Evolutionary conservation across 2,329 filamentous ascomycete genomes (phyloP), one percentile per base, ranked within the genome.

Genomic region (Thelonectria blattea): DNA sequence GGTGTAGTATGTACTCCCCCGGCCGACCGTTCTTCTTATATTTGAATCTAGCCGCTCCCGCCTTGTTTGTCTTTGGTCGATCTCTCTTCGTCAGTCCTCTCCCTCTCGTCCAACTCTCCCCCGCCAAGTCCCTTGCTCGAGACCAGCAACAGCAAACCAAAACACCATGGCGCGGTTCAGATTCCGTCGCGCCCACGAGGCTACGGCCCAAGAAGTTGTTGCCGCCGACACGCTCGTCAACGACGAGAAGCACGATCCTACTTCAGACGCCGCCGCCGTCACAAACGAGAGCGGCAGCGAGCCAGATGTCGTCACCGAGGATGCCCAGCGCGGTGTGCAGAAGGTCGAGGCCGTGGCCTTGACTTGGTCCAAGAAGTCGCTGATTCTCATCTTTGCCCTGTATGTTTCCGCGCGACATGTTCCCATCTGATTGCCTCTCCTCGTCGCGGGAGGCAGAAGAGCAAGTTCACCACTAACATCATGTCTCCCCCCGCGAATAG

Each of bases 291-390:
- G 60, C 45, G 60, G 59, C n/a, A 24, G 22, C 32, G 60, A 65
- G 5, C 64, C 65, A 2, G 59, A 57, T 11, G 53, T 68, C 22
- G 67, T 65, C 7, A 52, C 53, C 14, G 57, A 70, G 30, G 67
- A 73, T 45, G 68, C 68, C n/a, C 73, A 79, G 62, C 65, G 68
- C 39, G 78, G 79, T 68, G 76, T 81, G 18, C 68, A 73, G 60
- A 68, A 75, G 20, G 74, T 79, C 39, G 75, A 81, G 68, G 78
- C 77, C 6, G 71, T 76, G 9, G 78, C 79, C 0, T 61, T 76
- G 17, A 72, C 75, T 5, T 81, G 79, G 80, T 71, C 73, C 27
- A 79, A 74, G 62, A 65, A 68, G 15, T 72, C 75, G 41, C 72
- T 82, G 10, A 56, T 63, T n/a, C 57, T 59, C 7, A 62, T 69